Percentiles rank a stretch among this genome's conserved stretches.
These are phyloP conservation scores for Phytophthora sojae DNA, from an alignment of 352 stramenopile genomes.

Conservation along the genomic window DNA sequence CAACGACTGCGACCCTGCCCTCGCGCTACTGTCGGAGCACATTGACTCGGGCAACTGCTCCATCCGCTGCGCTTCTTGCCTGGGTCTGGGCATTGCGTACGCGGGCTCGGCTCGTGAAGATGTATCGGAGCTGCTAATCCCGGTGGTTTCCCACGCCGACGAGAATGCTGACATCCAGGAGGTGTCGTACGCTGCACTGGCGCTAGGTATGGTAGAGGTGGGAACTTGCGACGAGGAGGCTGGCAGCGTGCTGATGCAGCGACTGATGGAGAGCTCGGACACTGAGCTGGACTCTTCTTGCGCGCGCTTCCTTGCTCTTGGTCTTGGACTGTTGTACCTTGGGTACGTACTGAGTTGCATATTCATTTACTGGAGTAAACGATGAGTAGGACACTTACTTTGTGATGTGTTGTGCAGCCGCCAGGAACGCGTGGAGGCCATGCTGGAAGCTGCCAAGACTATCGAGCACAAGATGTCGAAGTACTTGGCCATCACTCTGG, in stretches of 20 bases:
- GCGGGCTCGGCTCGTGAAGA: conserved; percentile 96
- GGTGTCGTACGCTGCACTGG: conserved; percentile 94
- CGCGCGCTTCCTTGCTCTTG: conserved; percentile 96
- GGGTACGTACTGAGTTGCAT: conserved; percentile 68
- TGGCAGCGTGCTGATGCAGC: conserved; percentile 96
- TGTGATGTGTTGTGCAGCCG: conserved; percentile 47
- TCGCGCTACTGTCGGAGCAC: conserved; percentile 98
- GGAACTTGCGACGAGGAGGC: conserved; percentile 98
- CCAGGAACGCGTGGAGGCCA: conserved; percentile 97
- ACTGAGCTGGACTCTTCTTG: conserved; percentile 97
- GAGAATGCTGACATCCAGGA: conserved; percentile 94
- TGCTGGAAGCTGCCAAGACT: conserved; percentile 98
- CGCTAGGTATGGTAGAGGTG: conserved; percentile 98
- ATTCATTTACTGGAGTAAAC: conserved; percentile 20
- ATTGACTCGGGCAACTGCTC: conserved; percentile 95
- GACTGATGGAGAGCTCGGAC: conserved; percentile 98
- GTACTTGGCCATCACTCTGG: conserved; percentile 96
- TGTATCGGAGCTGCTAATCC: conserved; percentile 96
- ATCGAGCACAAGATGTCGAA: conserved; percentile 98
- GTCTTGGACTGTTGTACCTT: conserved; percentile 98
- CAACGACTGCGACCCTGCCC: conserved; percentile 97
- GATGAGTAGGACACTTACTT: conserved; percentile 75
- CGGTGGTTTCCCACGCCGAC: conserved; percentile 92
- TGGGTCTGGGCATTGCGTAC: conserved; percentile 98
- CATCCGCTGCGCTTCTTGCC: conserved; percentile 95